Evolutionary conservation across 768 basidiomycete genomes (phyloP), one percentile per base, ranked within the genome.

Genomic region (Suillus clintonianus): DNA sequence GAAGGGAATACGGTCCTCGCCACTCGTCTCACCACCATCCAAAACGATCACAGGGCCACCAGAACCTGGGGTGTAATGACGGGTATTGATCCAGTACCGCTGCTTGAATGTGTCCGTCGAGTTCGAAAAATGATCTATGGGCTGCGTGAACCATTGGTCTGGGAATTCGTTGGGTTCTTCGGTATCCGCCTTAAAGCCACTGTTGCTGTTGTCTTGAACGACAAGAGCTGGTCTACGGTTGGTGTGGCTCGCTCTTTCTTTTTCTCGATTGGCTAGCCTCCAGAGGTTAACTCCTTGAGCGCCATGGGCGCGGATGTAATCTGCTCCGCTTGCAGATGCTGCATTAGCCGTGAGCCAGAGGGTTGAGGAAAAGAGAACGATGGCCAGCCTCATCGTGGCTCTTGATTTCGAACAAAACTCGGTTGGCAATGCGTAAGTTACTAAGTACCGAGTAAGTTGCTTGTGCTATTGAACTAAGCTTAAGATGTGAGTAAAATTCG

Each of bases 1-100:
- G 71, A 81, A 83, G 27, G 77, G 79, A 50, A 82, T 62, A 48
- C 87, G 68, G 45, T 90, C 85, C 75, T 86, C 87, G 22, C 94
- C 97, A 65, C 86, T 90, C 4, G 94, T 97, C 78, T 98, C 97
- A 17, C 97, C 97, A 1, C 94, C 94, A 74, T 98, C 97, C 24
- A 98, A 78, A 2, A 98, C 86, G 68, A 94, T 89, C 24, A 98
- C 93, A 0, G 96, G 97, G 2, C 88, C 91, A 50, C 88, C 87
- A 2, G 82, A 76, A 7, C 88, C 83, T 0, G 87, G 81, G 61
- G 85, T 80, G 75, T 96, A 98, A 74, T 93, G 88, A 39, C 91
- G 84, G 22, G 86, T 85, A 71, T 89, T 95, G 42, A 96, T 82
- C 97, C 97, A 99, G 76, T 94, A 99, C 22, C 97, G 85, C 72